These are phyloP conservation scores for Verticillium nonalfalfae DNA, from an alignment of 2,329 filamentous ascomycete genomes.

Conservation along the genomic window DNA sequence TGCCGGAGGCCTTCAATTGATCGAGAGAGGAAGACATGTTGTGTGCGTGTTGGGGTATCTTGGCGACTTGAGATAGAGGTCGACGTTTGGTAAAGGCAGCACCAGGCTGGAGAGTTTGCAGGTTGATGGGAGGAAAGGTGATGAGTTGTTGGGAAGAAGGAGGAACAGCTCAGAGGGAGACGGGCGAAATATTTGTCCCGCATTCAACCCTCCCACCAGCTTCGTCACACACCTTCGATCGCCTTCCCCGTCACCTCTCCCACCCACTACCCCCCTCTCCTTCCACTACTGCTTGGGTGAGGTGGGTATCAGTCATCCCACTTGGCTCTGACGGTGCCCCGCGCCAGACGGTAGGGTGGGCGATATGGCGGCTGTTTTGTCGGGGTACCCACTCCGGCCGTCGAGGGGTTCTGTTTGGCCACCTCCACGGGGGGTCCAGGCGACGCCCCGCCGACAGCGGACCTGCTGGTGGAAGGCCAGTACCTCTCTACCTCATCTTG, in stretches of 20 bases:
- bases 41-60: slow-evolving; percentile 3
- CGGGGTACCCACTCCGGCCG: background rate
- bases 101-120: slow-evolving; percentile 7
- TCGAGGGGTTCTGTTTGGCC: background rate
- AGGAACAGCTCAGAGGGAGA: background rate
- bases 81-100: slow-evolving; percentile 5
- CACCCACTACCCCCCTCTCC: no score
- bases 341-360: background rate
- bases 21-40: slow-evolving; percentile 86
- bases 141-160: slow-evolving; percentile 2
- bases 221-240: background rate
- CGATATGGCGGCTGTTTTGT: background rate
- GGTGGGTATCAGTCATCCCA: background rate
- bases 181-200: background rate
- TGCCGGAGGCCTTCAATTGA: slow-evolving; percentile 95
- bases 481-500: no score
- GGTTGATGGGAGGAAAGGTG: slow-evolving; percentile 1
- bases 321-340: background rate
- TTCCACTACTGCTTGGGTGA: background rate
- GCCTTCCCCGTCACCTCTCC: background rate
- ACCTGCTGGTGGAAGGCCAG: no score
- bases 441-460: background rate
- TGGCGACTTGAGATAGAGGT: slow-evolving; percentile 2
- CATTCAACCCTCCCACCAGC: background rate
- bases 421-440: background rate